A percentile compares a stretch with the other conserved stretches of the same genome.
Evolutionary conservation across 2,329 filamentous ascomycete genomes (phyloP).

Genomic region (Plenodomus biglobosus): DNA sequence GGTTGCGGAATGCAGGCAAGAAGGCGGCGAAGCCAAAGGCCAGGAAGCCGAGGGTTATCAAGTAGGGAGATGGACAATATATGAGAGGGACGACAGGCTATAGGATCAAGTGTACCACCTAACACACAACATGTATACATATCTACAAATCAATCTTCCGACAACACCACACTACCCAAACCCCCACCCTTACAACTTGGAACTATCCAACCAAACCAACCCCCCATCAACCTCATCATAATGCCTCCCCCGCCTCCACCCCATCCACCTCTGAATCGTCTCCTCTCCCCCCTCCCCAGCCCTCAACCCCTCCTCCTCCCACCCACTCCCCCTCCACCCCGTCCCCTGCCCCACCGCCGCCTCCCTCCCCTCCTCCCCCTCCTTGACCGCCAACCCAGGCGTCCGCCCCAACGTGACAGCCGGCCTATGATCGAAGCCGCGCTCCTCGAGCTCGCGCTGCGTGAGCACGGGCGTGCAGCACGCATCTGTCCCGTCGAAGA

Average conservation of each 20-base stretch:
- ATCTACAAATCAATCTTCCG: no score
- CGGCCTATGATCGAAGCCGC: slow-evolving; percentile 69
- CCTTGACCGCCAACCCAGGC: slow-evolving; percentile 65
- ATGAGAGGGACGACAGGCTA: background rate
- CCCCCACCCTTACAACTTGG: slow-evolving; percentile 36
- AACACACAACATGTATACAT: slow-evolving; percentile 1
- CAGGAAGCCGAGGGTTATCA: slow-evolving; percentile 22
- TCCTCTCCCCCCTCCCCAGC: slow-evolving; percentile 74
- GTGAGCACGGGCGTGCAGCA: slow-evolving; percentile 87
- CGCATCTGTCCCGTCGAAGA: slow-evolving; percentile 90
- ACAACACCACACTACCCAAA: no score
- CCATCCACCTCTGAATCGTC: slow-evolving; percentile 69
- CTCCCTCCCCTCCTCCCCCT: slow-evolving; percentile 45
- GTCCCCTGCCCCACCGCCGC: slow-evolving; percentile 62
- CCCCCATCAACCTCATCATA: slow-evolving; percentile 58
- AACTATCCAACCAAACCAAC: slow-evolving; percentile 50
- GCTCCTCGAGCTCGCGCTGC: slow-evolving; percentile 68
- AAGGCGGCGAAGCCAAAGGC: slow-evolving; percentile 35
- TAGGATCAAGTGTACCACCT: background rate
- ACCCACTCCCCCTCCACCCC: slow-evolving; percentile 68
- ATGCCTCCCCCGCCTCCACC: slow-evolving; percentile 72
- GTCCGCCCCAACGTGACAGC: slow-evolving; percentile 68
- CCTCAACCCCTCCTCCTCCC: slow-evolving; percentile 59
- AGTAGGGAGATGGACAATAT: background rate
- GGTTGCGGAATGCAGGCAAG: slow-evolving; percentile 51